Evolutionary conservation across 2,329 filamentous ascomycete species (phyloP).

Genomic region (Fusarium oligoseptatum): DNA sequence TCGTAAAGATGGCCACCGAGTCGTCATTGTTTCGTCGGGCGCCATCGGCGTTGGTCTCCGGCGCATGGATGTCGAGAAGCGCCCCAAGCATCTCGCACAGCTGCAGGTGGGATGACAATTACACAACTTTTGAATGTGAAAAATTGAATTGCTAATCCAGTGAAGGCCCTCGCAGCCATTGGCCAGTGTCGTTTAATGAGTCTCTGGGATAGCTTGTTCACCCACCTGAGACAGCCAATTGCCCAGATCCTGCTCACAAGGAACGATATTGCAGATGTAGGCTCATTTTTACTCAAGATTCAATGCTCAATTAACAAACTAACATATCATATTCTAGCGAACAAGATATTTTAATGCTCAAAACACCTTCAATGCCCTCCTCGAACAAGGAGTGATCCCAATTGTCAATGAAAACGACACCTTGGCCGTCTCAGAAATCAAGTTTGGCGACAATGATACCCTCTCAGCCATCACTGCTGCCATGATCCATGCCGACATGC

Average conservation of each 20-base stretch:
- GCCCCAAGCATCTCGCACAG: slow-evolving; percentile 90
- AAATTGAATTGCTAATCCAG: slow-evolving; percentile 19
- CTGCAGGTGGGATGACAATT: slow-evolving; percentile 72
- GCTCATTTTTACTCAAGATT: background rate
- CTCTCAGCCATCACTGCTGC: slow-evolving; percentile 95
- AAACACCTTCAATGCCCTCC: slow-evolving; percentile 90
- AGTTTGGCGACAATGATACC: slow-evolving; percentile 99
- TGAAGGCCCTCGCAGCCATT: slow-evolving; percentile 88
- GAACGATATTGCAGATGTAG: slow-evolving; percentile 95
- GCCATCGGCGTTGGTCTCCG: slow-evolving; percentile 94
- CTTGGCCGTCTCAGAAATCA: slow-evolving; percentile 96
- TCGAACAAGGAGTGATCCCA: slow-evolving; percentile 96
- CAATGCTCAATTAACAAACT: background rate
- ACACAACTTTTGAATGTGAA: slow-evolving; percentile 2
- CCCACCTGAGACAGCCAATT: slow-evolving; percentile 87
- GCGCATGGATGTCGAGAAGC: slow-evolving; percentile 87
- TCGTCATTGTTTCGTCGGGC: slow-evolving; percentile 96
- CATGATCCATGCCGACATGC: slow-evolving; percentile 96
- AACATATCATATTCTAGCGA: slow-evolving; percentile 67
- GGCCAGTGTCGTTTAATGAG: slow-evolving; percentile 96
- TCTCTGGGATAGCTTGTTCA: slow-evolving; percentile 94
- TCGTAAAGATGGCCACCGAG: slow-evolving; percentile 89
- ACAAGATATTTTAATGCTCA: slow-evolving; percentile 97
- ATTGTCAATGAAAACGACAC: slow-evolving; percentile 99
- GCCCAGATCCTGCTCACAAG: slow-evolving; percentile 94